phyloP scores from a whole-genome alignment of 768 basidiomycete species.

The Podaxis sp. region DNA sequence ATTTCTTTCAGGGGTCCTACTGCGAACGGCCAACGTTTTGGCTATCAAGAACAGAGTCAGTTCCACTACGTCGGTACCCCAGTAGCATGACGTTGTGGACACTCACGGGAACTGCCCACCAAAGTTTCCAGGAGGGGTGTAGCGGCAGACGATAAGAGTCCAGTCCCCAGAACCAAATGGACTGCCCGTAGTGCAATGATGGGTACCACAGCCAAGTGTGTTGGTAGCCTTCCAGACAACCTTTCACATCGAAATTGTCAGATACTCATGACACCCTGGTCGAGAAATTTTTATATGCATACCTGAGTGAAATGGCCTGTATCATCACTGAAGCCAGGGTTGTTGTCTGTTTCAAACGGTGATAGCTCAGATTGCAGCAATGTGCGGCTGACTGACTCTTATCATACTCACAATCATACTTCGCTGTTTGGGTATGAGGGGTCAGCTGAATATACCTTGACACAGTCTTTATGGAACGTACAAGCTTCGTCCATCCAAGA shows the following conservation, averaged over 20 bases:
- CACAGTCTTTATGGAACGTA: constrained; percentile 14
- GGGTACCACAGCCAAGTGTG: constrained; percentile 46
- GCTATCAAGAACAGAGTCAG: neutral
- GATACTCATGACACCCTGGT: neutral
- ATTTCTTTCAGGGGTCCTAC: neutral
- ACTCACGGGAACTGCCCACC: constrained; percentile 25
- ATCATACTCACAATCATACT: constrained; percentile 23
- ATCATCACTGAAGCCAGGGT: constrained; percentile 24
- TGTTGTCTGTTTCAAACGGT: constrained; percentile 21
- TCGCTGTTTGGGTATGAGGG: constrained; percentile 12
- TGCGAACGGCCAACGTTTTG: constrained; percentile 18
- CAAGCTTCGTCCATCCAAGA: constrained; percentile 31
- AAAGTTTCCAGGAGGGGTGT: constrained; percentile 28
- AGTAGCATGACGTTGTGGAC: too few species aligned
- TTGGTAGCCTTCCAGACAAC: constrained; percentile 57
- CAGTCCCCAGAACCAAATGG: constrained; percentile 23
- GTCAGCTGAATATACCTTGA: neutral
- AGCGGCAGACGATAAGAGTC: constrained; percentile 29
- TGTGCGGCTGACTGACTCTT: neutral
- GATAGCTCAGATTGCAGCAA: neutral
- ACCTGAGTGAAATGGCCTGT: constrained; percentile 36
- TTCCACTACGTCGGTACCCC: neutral
- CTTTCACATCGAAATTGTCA: constrained; percentile 21
- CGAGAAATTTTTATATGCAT: neutral
- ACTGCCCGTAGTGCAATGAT: constrained; percentile 33